Evolutionary conservation across 2,329 filamentous ascomycete genomes (phyloP).

Genomic region (Tothia fuscella): DNA sequence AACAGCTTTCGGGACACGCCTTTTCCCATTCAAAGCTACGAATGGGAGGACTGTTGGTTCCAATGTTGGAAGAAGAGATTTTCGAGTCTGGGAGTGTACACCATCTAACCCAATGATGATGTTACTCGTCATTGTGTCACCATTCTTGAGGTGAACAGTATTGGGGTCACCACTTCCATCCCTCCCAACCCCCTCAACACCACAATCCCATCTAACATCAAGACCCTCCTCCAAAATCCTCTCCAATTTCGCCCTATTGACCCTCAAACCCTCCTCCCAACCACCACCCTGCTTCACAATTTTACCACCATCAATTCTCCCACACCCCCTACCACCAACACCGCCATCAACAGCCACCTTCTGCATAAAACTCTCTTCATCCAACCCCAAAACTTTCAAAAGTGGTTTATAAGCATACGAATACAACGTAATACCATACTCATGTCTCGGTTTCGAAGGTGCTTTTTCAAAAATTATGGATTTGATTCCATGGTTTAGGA

Average conservation of each 20-base stretch:
- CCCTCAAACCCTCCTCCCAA: slow-evolving; percentile 20
- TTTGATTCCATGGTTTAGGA: slow-evolving; percentile 22
- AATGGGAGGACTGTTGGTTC: slow-evolving; percentile 24
- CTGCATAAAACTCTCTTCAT: slow-evolving; percentile 20
- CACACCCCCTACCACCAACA: slow-evolving; percentile 18
- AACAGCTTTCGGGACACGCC: slow-evolving; percentile 14
- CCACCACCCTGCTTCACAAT: slow-evolving; percentile 4
- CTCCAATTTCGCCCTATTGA: slow-evolving; percentile 26
- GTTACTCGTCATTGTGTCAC: slow-evolving; percentile 10
- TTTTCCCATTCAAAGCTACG: slow-evolving; percentile 25
- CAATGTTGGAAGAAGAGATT: slow-evolving; percentile 16
- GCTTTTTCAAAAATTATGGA: slow-evolving; percentile 24
- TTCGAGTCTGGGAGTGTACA: slow-evolving; percentile 24
- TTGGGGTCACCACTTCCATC: slow-evolving; percentile 4
- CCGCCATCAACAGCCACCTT: slow-evolving; percentile 22
- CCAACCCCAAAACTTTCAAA: slow-evolving; percentile 14
- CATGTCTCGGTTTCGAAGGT: slow-evolving; percentile 17
- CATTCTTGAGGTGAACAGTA: slow-evolving; percentile 9
- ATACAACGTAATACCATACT: slow-evolving; percentile 30
- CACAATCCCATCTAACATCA: slow-evolving; percentile 24
- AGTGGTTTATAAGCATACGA: slow-evolving; percentile 21
- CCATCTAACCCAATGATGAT: slow-evolving; percentile 28
- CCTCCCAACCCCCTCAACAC: slow-evolving; percentile 16
- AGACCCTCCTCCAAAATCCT: slow-evolving; percentile 23
- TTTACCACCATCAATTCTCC: slow-evolving; percentile 14